phyloP scores from a whole-genome alignment of 108 stramenopile genomes.

The Cyclotella cryptica region DNA sequence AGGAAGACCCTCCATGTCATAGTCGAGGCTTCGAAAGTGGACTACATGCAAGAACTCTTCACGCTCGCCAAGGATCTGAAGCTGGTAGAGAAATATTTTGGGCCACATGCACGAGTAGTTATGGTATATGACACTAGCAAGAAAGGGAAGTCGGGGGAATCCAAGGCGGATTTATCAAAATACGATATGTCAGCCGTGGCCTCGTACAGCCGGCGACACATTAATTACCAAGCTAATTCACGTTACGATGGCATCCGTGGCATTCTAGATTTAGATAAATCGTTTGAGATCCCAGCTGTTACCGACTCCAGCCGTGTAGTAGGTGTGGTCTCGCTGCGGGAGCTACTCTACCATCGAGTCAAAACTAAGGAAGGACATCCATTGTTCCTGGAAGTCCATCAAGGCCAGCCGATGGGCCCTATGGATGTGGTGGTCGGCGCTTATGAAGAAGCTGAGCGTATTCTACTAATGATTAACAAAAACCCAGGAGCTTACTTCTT shows the following conservation, averaged over 20 bases:
- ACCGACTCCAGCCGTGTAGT: neutral
- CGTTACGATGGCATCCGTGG: neutral
- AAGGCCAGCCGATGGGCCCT: neutral
- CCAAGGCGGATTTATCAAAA: neutral
- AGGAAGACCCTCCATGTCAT: too few species aligned
- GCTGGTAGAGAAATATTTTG: too few species aligned
- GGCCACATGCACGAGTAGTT: too few species aligned
- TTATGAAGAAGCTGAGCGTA: neutral
- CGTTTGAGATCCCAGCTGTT: neutral
- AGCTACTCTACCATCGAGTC: too few species aligned
- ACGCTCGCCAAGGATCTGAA: too few species aligned
- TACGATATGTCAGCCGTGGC: neutral
- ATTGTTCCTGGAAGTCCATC: neutral
- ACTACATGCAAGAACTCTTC: too few species aligned
- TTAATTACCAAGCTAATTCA: neutral
- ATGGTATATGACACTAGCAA: too few species aligned
- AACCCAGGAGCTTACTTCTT: neutral
- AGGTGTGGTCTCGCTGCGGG: too few species aligned
- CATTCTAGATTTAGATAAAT: neutral
- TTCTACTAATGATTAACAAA: neutral
- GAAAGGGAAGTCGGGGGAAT: too few species aligned
- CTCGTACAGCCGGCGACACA: neutral
- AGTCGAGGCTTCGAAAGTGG: too few species aligned
- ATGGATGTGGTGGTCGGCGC: neutral
- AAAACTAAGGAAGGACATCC: too few species aligned